Base-by-base conservation (phyloP, 108 stramenopile genomes). In the Pseudonitzschia multistriata region DNA sequence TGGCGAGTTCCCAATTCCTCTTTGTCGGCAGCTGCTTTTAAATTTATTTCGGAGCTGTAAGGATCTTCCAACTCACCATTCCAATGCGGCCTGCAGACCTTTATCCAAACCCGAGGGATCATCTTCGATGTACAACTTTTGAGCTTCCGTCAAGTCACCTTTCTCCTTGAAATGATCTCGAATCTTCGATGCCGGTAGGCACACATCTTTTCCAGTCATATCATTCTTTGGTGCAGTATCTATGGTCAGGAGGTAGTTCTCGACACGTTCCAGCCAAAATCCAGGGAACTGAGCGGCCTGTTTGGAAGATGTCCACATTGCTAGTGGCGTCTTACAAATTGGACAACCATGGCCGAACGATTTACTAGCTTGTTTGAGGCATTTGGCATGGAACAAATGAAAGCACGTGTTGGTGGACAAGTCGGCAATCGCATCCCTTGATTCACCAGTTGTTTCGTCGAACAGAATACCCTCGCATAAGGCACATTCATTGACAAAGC, bases 231-330 rank as follows among this genome's bases (percentile, higher is more conserved):
- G 62, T 22, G 64, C 59, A 17, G 24, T 28, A 2, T 50, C 55
- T 39, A 70, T 40, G 33, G 40, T 7, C 24, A 52, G 35, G 11
- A 76, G 49, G 36, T 35, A 56, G 15, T 11, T 10, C 49, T 76
- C 75, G 52, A 76, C 75, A 14, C 69, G 68, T 19, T 63, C 29
- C 31, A 76, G 50, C 75, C 75, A 76, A 76, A 76, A 76, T 10
- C 53, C 75, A 5, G 60, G 59, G 37, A 76, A 70, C 13, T 68
- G 67, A 25, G 75, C 75, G 28, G 75, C 75, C 28, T 76, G 69
- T 35, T 76, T 76, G 68, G 69, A 39, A 6, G 53, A 42, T 31
- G 36, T 62, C 68, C 68, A 76, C 75, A 76, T 70, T 62, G 55
- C 28, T 13, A 76, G 48, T 24, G 75, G 24, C 48, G 29, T 54